Evolutionary conservation across 495 filamentous ascomycete species (phyloP), one percentile per base, ranked within the genome.

Genomic region (Apodospora peruviana): DNA sequence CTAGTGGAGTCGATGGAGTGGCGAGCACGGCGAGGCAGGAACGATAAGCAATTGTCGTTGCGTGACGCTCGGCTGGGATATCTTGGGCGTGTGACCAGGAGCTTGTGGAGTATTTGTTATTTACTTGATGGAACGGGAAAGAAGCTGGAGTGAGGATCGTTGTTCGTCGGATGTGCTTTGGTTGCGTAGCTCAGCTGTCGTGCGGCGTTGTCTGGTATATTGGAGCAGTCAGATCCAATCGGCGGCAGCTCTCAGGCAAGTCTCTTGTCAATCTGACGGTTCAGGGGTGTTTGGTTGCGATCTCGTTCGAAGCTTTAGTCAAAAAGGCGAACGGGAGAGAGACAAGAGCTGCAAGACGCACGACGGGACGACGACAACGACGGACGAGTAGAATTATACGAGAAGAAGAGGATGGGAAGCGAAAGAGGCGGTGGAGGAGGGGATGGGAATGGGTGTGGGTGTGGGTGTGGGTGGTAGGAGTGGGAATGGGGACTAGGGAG

Each of bases 341-440:
- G 29, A 46, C 5, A 39, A 39, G 10, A 43, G 37, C 22, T 40
- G 45, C 19, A 16, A 40, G 21, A 23, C 19, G 21, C 18, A 39
- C 50, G 56, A 45, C 20, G 24, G 39, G 47, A 51, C 52, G 22
- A 38, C 44, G 44, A 61, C 64, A 54, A 65, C 49, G 52, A 60
- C 59, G 56, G 58, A 60, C 51, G 58, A 61, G 65, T 54, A 56
- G 58, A 58, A 53, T 52, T 56, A 58, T 54, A 62, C 53, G 47
- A 48, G 50, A 40, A 51, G 53, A 52, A 47, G 46, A 57, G 55
- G 23, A 21, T 27, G 23, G 45, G 27, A 32, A 53, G 42, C 48
- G 44, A 48, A 51, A 60, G 48, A 55, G 55, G 51, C 45, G 53
- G 57, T 57, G 58, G 55, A 47, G 44, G 41, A 27, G 43, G 37